Base-by-base conservation (phyloP, 106 monocot genomes). In the Dioscorea zingiberensis region DNA sequence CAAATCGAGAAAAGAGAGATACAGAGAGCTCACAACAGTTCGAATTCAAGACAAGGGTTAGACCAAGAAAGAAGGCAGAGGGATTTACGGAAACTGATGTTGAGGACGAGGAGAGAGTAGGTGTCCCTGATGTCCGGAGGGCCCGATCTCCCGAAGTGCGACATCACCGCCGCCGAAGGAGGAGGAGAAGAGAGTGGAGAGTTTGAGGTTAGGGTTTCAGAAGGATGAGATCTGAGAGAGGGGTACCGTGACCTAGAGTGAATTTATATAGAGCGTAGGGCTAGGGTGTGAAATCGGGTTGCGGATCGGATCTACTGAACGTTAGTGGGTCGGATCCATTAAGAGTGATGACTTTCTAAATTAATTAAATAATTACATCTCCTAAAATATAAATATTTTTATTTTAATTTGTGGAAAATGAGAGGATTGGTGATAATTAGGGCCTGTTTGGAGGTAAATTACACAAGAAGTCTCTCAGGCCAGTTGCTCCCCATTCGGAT, bases 71-170 rank as follows among this genome's bases (percentile, higher is more conserved):
- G 12, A 0, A n/a, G 27, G 25, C 44, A 17, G 44, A 21, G 24
- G 30, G 55, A 46, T 11, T 75, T 66, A 90, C 90, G 75, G 81
- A 91, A 91, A 60, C 81, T 81, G 78, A 91, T 84, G 81, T 91
- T 89, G 60, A 94, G 86, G 54, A 90, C 94, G 64, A 88, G 85
- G 59, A 83, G 85, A 10, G 83, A 89, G 74, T 73, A 85, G 46
- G 86, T 86, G 70, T 94, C 94, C 53, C 18, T 84, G 82, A 90
- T 94, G 67, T 86, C 86, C 51, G 94, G 94, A 53, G 94, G 94
- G 16, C 90, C 94, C 21, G 89, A 86, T 72, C 93, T 63, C 0
- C 93, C 93, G 63, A 94, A 89, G 77, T 89, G 93, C 77, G 93
- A 94, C 93, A 94, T 93, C 45, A n/a, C 69, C 18, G 14, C n/a